A percentile compares a stretch with the other conserved stretches of the same genome.
phyloP scores from a whole-genome alignment of 352 stramenopile species.

The Phytophthora pseudosyringae region DNA sequence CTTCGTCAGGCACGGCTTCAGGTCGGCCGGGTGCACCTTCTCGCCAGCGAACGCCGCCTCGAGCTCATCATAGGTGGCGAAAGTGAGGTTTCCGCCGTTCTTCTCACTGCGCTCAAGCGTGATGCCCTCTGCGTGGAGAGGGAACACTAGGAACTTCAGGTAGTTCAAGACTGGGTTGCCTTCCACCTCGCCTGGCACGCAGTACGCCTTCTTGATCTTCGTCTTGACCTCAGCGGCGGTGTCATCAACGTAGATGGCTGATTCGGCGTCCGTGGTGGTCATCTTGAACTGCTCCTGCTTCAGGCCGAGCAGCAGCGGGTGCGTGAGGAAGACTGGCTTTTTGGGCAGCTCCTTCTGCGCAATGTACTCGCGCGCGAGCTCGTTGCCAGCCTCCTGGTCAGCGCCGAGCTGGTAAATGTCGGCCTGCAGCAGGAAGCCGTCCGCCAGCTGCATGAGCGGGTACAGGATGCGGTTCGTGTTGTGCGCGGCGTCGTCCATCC shows the following conservation, averaged over 20 bases:
- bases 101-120: constrained; percentile 86
- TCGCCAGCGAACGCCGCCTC: constrained; percentile 92
- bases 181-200: constrained; percentile 87
- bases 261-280: constrained; percentile 98
- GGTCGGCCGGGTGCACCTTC: constrained; percentile 96
- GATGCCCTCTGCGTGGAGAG: constrained; percentile 68
- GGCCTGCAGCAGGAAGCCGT: constrained; percentile 98
- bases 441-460: constrained; percentile 98
- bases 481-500: constrained; percentile 77
- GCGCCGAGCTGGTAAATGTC: constrained; percentile 99
- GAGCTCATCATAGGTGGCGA: constrained; percentile 91
- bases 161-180: constrained; percentile 97
- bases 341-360: constrained; percentile 78
- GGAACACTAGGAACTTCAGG: constrained; percentile 96
- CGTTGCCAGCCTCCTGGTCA: constrained; percentile 96
- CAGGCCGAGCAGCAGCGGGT: constrained; percentile 98
- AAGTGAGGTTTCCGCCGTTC: constrained; percentile 87
- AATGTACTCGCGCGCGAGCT: constrained; percentile 98
- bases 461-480: constrained; percentile 97
- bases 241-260: constrained; percentile 99
- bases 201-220: constrained; percentile 99
- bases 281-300: constrained; percentile 99
- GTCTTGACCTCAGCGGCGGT: constrained; percentile 93
- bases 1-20: constrained; percentile 94
- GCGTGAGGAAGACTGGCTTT: constrained; percentile 94